Percentiles rank a stretch among this genome's conserved stretches.
Conservation (phyloP, 2,329 filamentous ascomycete genomes). For the Talaromyces amestolkiae region DNA sequence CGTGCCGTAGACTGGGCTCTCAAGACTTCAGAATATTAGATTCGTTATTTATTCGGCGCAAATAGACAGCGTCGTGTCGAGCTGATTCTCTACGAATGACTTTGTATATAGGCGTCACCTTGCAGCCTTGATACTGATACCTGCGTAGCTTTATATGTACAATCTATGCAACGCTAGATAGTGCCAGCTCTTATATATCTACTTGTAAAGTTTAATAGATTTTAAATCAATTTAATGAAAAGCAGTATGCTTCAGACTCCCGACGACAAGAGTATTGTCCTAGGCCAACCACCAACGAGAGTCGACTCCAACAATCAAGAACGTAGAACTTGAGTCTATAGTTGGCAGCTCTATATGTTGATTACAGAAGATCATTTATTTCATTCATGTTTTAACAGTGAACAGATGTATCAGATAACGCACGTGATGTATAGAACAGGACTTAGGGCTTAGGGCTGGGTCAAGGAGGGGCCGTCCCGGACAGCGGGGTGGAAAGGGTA, state of each 20-base stretch:
- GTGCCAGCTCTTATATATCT: background rate
- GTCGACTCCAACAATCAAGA: background rate
- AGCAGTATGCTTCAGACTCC: background rate
- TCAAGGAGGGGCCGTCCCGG: constrained; percentile 16
- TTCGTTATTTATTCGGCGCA: background rate
- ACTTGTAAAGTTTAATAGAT: background rate
- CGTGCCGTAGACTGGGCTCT: constrained; percentile 76
- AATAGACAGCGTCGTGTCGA: background rate
- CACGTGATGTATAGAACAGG: constrained; percentile 14
- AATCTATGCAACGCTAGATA: background rate
- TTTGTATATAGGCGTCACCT: background rate
- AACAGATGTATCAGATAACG: background rate
- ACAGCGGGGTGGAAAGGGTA: constrained; percentile 14
- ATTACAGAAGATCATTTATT: background rate
- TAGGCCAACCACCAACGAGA: background rate
- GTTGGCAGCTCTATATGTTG: background rate
- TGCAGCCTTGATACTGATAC: background rate
- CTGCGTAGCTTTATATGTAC: background rate
- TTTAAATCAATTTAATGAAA: background rate
- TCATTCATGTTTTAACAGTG: background rate
- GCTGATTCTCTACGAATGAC: background rate
- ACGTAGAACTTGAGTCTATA: no score
- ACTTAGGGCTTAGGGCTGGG: constrained; percentile 22
- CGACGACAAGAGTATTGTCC: background rate
- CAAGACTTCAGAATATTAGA: constrained; percentile 38